phyloP scores from a whole-genome alignment of 257 asterid genomes.

The Solanum pimpinellifolium region DNA sequence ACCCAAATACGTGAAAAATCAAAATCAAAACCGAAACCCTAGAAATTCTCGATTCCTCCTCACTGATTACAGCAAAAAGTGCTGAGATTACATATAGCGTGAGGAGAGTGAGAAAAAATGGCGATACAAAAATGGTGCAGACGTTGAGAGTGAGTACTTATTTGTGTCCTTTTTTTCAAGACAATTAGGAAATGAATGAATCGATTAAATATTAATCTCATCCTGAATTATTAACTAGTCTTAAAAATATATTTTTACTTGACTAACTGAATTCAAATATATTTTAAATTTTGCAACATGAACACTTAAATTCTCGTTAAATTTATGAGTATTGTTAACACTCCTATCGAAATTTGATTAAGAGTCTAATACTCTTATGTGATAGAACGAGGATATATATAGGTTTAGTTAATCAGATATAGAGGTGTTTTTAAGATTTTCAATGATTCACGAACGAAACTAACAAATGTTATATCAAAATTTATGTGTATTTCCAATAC shows the following conservation, averaged over 20 bases:
- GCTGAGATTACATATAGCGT: background rate
- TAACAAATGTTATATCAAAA: no score
- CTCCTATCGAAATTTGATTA: background rate
- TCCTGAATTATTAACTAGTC: background rate
- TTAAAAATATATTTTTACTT: fast-evolving
- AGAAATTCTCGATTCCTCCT: background rate
- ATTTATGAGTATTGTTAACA: background rate
- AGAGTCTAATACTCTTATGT: background rate
- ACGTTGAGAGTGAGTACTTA: background rate
- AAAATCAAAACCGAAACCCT: background rate
- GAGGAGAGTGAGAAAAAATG: background rate
- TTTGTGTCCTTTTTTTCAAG: background rate
- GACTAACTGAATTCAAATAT: no score
- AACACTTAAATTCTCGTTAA: no score
- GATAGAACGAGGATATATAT: background rate
- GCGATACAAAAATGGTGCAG: background rate
- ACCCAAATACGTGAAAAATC: background rate
- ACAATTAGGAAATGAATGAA: no score
- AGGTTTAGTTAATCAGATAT: no score
- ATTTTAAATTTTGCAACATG: background rate
- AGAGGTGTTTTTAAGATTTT: background rate
- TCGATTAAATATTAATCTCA: background rate
- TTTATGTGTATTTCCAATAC: no score
- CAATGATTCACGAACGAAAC: background rate
- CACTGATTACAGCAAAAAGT: background rate